Evolutionary conservation across 345 rosid genomes (phyloP).

Genomic region (Eutrema heterophyllum): DNA sequence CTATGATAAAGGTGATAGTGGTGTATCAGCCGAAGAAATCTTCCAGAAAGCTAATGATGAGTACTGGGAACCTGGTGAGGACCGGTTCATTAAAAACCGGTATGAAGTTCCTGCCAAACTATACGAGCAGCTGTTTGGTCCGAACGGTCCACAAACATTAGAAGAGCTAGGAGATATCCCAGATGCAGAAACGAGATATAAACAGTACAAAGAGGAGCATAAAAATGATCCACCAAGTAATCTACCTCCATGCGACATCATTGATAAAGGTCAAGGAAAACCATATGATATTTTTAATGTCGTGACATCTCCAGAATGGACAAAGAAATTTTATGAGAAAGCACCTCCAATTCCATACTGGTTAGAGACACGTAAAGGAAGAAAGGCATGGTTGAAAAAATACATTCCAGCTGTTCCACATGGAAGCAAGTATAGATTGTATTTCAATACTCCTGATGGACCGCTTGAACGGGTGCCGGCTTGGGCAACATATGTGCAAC

Average conservation of each 20-base stretch:
- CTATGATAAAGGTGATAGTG: constrained; percentile 89
- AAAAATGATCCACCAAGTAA: constrained; percentile 88
- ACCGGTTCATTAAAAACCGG: constrained; percentile 66
- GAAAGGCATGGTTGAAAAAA: constrained; percentile 87
- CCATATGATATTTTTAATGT: constrained; percentile 62
- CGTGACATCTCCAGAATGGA: constrained; percentile 51
- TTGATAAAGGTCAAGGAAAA: constrained; percentile 74
- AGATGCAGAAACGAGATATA: constrained; percentile 80
- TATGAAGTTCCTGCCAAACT: constrained; percentile 84
- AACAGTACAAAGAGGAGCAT: constrained; percentile 71
- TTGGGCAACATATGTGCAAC: constrained; percentile 93
- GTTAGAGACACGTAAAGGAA: constrained; percentile 94
- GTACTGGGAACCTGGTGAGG: constrained; percentile 99
- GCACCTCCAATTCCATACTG: constrained; percentile 80
- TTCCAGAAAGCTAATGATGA: constrained; percentile 80
- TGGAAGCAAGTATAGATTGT: constrained; percentile 90
- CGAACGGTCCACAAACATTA: constrained; percentile 80
- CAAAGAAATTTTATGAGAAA: constrained; percentile 65
- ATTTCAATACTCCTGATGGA: constrained; percentile 85
- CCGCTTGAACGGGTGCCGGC: constrained; percentile 91
- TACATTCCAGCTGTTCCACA: constrained; percentile 82
- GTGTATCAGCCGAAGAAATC: constrained; percentile 63
- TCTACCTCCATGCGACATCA: constrained; percentile 72
- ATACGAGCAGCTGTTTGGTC: constrained; percentile 88
- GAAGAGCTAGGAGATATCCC: constrained; percentile 77